Evolutionary conservation across 495 filamentous ascomycete species (phyloP), one percentile per base, ranked within the genome.

Genomic region (Talaromyces stipitatus): DNA sequence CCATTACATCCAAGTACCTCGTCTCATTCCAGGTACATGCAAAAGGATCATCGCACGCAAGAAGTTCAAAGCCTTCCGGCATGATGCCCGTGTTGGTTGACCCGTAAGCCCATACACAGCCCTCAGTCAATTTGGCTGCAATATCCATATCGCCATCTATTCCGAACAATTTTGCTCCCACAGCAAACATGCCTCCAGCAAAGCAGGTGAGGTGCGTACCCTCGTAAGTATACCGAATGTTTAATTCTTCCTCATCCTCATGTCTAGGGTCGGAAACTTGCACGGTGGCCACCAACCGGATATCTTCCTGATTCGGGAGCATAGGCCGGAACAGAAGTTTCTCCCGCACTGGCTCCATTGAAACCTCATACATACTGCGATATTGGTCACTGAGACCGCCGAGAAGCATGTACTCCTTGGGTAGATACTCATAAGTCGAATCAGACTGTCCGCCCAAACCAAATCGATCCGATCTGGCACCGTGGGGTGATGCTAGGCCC

Each of bases 101-200:
- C 61, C 90, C 84, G 66, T 97, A 97, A 2, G 91, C 87, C 92
- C 91, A 97, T 2, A 94, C 87, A 66, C 94, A 98, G 20, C 92
- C 95, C 57, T 95, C 91, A 0, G 92, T 88, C 11, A 98, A 81
- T 65, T 88, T 88, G 60, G 79, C 77, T 6, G 87, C 94, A 46
- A 95, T 81, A 38, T 94, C 85, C 45, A 97, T 73, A 67, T 98
- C 92, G 20, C 79, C 79, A 6, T 86, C 77, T n/a, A 85, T 76
- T 9, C 82, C 80, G 59, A 96, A 96, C n/a, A 92, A 77, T 70
- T 89, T 92, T 38, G 91, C 88, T 29, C 88, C 91, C 55, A 98
- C 77, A 4, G 84, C 95, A 57, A 95, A 86, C 94, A 97, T 97
- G 51, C 91, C 94, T 10, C 94, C 94, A 18, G 87, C 77, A 64